phyloP scores from a whole-genome alignment of 139 green algal species.

The Chlamydomonas schloesseri region DNA sequence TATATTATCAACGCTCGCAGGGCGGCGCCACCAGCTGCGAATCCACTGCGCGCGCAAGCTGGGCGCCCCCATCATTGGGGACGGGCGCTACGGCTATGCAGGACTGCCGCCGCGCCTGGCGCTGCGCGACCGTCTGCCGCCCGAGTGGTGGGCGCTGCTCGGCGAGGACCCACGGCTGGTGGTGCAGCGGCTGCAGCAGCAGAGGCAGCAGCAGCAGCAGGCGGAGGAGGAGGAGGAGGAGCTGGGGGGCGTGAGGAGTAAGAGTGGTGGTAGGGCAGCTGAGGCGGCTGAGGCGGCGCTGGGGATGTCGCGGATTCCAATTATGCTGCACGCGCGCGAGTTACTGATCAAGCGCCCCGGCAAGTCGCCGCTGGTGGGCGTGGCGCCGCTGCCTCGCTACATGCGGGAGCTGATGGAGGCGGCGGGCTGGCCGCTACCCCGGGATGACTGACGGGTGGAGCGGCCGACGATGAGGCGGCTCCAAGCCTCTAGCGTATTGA shows the following conservation, averaged over 20 bases:
- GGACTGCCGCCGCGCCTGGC: constrained; percentile 5
- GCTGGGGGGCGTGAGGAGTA: neutral
- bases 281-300: neutral
- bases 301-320: neutral
- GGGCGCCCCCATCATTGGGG: constrained; percentile 46
- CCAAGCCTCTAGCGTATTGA: no score
- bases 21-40: constrained; percentile 53
- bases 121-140: constrained; percentile 3
- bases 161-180: constrained; percentile 25
- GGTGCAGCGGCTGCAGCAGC: neutral
- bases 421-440: constrained; percentile 20
- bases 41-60: constrained; percentile 51
- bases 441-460: neutral
- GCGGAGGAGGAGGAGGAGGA: neutral
- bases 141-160: constrained; percentile 29
- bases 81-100: constrained; percentile 47
- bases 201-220: neutral
- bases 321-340: constrained; percentile 28
- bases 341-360: constrained; percentile 33
- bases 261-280: no score
- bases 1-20: no score
- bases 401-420: constrained; percentile 34
- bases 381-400: constrained; percentile 35
- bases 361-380: constrained; percentile 42
- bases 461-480: no score